Base-by-base conservation (phyloP, 371 early-diverging fungal genomes). In the Capniomyces stellatus region DNA sequence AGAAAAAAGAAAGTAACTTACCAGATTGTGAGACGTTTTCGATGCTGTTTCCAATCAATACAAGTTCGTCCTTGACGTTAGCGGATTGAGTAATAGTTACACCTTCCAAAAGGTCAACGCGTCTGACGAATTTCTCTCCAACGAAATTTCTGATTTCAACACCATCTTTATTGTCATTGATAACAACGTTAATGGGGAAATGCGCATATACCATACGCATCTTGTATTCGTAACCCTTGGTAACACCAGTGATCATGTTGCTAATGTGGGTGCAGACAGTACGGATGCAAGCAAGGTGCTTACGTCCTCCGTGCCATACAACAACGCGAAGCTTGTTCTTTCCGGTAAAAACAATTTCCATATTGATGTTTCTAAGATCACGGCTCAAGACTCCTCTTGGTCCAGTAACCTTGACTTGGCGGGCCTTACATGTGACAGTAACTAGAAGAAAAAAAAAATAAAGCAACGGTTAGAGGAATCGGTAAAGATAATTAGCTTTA, bases 151-250 rank as follows among this genome's bases (percentile, higher is more conserved):
- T 92, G 74, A 99, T 89, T 75, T 97, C 96, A 46, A 95, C 83
- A 27, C 69, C 71, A 64, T 82, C 81, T 51, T 81, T 84, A 6
- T 52, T 50, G 60, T 90, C 83, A 59, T 76, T 71, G 58, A 98
- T 83, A 71, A 85, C 88, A 60, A 89, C 87, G 77, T 91, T 93
- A 82, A 99, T 99, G 73, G 99, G 98, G 77, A 99, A 99, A 78
- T 99, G 99, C 58, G 98, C 97, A 66, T 97, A 97, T 52, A 95
- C 98, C 65, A 89, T 94, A 65, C 98, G 96, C 89, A 98, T 84
- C 82, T 92, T 94, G 87, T 98, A 99, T 74, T 87, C 79, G 86
- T 85, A 98, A 54, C 99, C 99, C 76, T 89, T 89, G 71, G 96
- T 97, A 63, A 96, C 98, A 75, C 99, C 99, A 58, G 74, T 83